phyloP scores from a whole-genome alignment of 163 green algal species.

The Prototheca wickerhamii region DNA sequence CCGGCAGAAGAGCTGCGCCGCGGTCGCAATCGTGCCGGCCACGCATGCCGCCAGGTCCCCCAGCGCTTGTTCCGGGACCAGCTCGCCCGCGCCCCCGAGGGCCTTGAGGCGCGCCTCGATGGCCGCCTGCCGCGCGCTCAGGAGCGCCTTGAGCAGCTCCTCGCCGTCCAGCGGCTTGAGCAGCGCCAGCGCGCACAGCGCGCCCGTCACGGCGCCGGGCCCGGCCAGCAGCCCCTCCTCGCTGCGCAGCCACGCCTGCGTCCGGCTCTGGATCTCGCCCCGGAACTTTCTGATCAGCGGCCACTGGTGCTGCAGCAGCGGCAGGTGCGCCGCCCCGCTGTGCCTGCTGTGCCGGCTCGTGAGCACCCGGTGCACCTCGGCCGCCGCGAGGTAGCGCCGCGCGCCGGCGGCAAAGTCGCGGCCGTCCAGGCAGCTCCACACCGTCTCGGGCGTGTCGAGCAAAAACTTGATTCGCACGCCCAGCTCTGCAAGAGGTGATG shows the following conservation, averaged over 20 bases:
- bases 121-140: neutral
- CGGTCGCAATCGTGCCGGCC: neutral
- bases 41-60: neutral
- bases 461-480: slow-evolving; percentile 86
- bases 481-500: slow-evolving; percentile 16
- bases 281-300: slow-evolving; percentile 72
- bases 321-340: slow-evolving; percentile 48
- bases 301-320: slow-evolving; percentile 84
- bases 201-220: neutral
- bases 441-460: slow-evolving; percentile 92
- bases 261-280: slow-evolving; percentile 49
- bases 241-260: slow-evolving; percentile 25
- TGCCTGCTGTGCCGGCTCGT: slow-evolving; percentile 11
- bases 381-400: slow-evolving; percentile 59
- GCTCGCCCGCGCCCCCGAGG: too few species aligned
- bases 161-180: slow-evolving; percentile 47
- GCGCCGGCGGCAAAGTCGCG: slow-evolving; percentile 68
- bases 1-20: neutral
- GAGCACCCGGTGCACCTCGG: slow-evolving; percentile 66
- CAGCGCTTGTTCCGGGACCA: neutral
- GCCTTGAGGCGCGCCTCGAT: neutral
- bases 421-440: slow-evolving; percentile 86
- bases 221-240: neutral
- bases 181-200: slow-evolving; percentile 23
- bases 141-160: slow-evolving; percentile 3